A percentile compares a stretch with the other conserved stretches of the same genome.
Conservation (phyloP, 2,329 filamentous ascomycete genomes). For the Alternaria tenuissima region DNA sequence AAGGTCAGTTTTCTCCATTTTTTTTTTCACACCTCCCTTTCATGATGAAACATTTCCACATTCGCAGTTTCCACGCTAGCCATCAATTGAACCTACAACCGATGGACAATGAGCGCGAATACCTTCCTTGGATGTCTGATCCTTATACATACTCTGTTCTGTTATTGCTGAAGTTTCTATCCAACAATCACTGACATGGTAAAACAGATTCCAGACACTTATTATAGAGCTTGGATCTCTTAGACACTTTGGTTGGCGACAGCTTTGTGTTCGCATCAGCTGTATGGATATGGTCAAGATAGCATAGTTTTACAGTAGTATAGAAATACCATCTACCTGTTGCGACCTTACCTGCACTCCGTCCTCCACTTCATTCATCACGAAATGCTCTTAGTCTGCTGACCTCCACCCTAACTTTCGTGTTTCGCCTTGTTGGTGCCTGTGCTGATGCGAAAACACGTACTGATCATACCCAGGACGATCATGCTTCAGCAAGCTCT, state of each 20-base stretch:
- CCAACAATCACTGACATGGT: slow-evolving; percentile 28
- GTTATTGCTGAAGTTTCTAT: slow-evolving; percentile 10
- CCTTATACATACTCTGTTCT: slow-evolving; percentile 13
- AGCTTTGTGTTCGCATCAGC: neutral
- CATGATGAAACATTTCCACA: slow-evolving; percentile 80
- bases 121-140: slow-evolving; percentile 83
- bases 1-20: slow-evolving; percentile 44
- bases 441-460: neutral
- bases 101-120: slow-evolving; percentile 70
- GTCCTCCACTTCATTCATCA: neutral
- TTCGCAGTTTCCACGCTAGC: slow-evolving; percentile 92
- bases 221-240: neutral
- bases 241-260: neutral
- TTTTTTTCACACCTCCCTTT: slow-evolving; percentile 28
- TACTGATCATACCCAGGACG: too few species aligned
- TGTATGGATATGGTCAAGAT: neutral
- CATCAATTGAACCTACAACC: slow-evolving; percentile 69
- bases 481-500: neutral
- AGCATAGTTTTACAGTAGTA: neutral
- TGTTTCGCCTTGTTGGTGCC: neutral
- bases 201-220: slow-evolving; percentile 10
- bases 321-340: neutral
- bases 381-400: neutral
- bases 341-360: neutral
- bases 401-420: neutral